These are phyloP conservation scores for Hygrophila difformis DNA, from an alignment of 257 asterid species.

Conservation along the genomic window DNA sequence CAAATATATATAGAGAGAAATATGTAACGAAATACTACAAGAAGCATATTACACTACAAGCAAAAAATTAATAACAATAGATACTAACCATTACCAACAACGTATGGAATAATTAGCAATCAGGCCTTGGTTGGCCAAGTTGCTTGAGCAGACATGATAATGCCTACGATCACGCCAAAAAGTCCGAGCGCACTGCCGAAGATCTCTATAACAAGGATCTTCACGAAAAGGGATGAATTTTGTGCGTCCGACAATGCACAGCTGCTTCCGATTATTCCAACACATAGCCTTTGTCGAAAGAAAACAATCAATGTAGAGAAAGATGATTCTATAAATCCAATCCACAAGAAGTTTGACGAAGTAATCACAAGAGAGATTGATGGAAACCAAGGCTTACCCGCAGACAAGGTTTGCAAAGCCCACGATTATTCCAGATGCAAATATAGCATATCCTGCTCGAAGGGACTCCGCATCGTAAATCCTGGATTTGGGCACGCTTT, in stretches of 20 bases:
- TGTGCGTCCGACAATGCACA: slow-evolving; percentile 97
- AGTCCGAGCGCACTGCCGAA: slow-evolving; percentile 97
- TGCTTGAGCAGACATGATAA: slow-evolving; percentile 99
- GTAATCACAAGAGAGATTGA: not conserved
- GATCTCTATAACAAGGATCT: slow-evolving; percentile 96
- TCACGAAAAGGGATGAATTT: slow-evolving; percentile 92
- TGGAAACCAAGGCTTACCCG: slow-evolving; percentile 49
- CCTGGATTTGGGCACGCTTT: slow-evolving; percentile 69
- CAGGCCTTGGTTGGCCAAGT: slow-evolving; percentile 77
- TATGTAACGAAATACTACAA: too few relatives aligned
- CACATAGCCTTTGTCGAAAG: slow-evolving; percentile 58
- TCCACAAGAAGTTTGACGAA: too few relatives aligned
- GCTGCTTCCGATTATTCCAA: slow-evolving; percentile 98
- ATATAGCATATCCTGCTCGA: slow-evolving; percentile 96
- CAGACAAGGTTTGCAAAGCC: slow-evolving; percentile 98
- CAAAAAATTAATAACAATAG: too few relatives aligned
- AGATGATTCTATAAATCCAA: slow-evolving; percentile 1
- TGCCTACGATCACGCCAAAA: slow-evolving; percentile 95
- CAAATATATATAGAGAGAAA: too few relatives aligned
- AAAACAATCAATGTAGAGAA: slow-evolving; percentile 11
- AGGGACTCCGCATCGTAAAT: slow-evolving; percentile 81
- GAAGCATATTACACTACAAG: too few relatives aligned
- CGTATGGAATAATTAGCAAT: slow-evolving; percentile 10
- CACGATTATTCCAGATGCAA: slow-evolving; percentile 95
- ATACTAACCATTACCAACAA: too few relatives aligned